Evolutionary conservation across 2,329 filamentous ascomycete genomes (phyloP).

Genomic region (Stenocarpella maydis): DNA sequence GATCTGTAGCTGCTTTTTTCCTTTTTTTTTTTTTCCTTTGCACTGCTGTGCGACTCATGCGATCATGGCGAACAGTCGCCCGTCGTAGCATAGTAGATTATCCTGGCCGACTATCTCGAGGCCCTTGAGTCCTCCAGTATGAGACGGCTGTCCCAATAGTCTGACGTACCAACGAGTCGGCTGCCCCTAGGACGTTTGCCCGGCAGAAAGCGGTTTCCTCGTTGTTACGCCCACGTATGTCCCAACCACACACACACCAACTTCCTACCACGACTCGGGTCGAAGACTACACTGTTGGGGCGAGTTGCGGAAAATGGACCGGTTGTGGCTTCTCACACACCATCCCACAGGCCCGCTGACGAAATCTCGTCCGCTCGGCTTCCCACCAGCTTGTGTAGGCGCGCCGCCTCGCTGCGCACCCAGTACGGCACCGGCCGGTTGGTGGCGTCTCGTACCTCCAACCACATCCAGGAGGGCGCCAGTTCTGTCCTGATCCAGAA

Average conservation of each 20-base stretch:
- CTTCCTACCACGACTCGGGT: neutral
- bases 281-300: neutral
- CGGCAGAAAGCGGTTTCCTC: neutral
- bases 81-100: neutral
- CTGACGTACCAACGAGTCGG: neutral
- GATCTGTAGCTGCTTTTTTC: neutral
- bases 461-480: neutral
- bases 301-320: neutral
- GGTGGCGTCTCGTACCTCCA: conserved; percentile 14
- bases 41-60: conserved; percentile 19
- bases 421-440: conserved; percentile 21
- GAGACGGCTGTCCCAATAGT: neutral
- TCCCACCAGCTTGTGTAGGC: neutral
- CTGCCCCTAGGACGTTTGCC: neutral
- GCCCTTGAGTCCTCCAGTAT: conserved; percentile 11
- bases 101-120: neutral
- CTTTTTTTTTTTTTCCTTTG: no score
- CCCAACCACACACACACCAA: neutral
- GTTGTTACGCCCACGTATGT: neutral
- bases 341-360: conserved; percentile 3
- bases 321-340: conserved; percentile 1
- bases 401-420: neutral
- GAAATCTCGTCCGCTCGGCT: conserved; percentile 1
- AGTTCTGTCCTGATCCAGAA: conserved; percentile 16
- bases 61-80: conserved; percentile 8